Base-by-base conservation (phyloP, 495 filamentous ascomycete genomes). In the Penicillium pulvis region DNA sequence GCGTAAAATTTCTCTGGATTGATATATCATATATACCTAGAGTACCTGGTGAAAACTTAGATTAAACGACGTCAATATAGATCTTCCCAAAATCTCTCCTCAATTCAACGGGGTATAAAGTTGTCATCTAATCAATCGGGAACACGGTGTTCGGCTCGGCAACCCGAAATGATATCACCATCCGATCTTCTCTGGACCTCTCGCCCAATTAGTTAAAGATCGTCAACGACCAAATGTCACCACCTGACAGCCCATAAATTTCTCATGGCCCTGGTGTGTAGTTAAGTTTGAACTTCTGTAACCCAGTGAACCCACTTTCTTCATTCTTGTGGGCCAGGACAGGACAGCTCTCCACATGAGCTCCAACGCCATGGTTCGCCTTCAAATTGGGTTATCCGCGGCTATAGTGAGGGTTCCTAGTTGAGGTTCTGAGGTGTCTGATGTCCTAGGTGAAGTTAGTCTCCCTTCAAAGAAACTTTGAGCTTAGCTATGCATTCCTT, bases 101-200 rank as follows among this genome's bases (percentile, higher is more conserved):
- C 2, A 20, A 23, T 20, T 23, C 42, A 45, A 19, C 20, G 42
- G 42, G 3, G 9, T 45, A n/a, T 45, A 6, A 28, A 0, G 2
- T 1, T 23, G 20, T 4, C 28, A 4, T 28, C 3, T 28, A 28
- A 14, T 41, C n/a, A 8, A 12, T 26, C 4, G 20, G 6, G 6
- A 12, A 26, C 20, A 14, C 9, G 4, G 24, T 24, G 5, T 20
- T 19, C 44, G 12, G 44, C 11, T 33, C 48, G 24, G 48, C 48
- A 30, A 17, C 48, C 26, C 24, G 26, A 51, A 51, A 59, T 54
- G 57, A 59, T 35, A 54, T 53, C 50, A 59, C 28, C 24, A n/a
- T 36, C n/a, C 20, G 9, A 5, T 24, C n/a, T 47, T 28, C 43
- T 36, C 17, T 31, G 52, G 50, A 4, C 45, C 24, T 10, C 9